Base-by-base conservation (phyloP, 352 stramenopile species). In the Globisporangium lucens region DNA sequence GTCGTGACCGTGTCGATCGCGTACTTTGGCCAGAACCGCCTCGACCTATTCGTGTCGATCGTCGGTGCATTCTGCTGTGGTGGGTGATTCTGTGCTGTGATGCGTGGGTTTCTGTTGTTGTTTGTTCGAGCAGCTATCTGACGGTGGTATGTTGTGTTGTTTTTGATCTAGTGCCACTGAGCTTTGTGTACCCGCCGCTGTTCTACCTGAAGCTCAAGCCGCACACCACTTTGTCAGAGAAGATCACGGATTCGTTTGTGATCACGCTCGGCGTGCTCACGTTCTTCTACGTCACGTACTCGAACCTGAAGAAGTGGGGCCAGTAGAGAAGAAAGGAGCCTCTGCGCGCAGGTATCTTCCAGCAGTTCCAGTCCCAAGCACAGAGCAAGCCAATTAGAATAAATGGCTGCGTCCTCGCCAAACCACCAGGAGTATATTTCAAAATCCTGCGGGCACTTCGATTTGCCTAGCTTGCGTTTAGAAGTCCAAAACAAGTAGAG, bases 1-100 rank as follows among this genome's bases (percentile, higher is more conserved):
- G 60, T 91, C 35, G 80, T 71, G 9, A 93, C 84, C 1, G 70
- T 93, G 35, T 75, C 70, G 17, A 77, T 94, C 55, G 84, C 86
- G 22, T 92, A 94, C 72, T 92, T 91, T 70, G 86, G 86, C 22
- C 84, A 93, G 63, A 64, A 74, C 30, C 81, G 74, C 30, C 76
- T 94, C n/a, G 86, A 94, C 51, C 75, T 93, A 27, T 94, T 94
- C 61, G 86, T 94, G 8, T 91, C 86, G 49, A 88, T 94, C 58
- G 84, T 94, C 22, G 86, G 86, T 29, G 86, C 84, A 24, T 91
- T 91, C 59, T 94, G 86, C 69, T 94, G 86, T 61, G 86, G 85
- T 93, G 71, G 35, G 81, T 83, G 17, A 30, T 30, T 41, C 1
- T 49, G 13, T 17, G 6, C 5, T 8, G 35, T 9, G 35, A 33